phyloP scores from a whole-genome alignment of 2,329 filamentous ascomycete species.

The Apiospora aurea region DNA sequence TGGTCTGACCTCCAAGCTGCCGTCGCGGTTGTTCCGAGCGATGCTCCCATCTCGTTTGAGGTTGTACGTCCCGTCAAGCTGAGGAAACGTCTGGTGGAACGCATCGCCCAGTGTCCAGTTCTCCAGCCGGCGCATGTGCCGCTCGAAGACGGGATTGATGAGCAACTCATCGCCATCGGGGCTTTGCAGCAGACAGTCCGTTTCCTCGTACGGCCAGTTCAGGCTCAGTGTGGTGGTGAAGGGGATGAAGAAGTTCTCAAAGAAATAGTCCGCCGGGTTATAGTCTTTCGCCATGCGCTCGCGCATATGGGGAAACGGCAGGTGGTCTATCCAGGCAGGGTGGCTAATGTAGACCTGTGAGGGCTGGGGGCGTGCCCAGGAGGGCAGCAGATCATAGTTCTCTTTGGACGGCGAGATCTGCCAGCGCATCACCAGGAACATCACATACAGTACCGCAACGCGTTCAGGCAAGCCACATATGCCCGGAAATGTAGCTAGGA shows the following conservation, averaged over 20 bases:
- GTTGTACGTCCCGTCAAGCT: conserved; percentile 54
- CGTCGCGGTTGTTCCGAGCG: conserved; percentile 13
- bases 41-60: conserved; percentile 35
- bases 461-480: conserved; percentile 81
- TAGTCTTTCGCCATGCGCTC: conserved; percentile 50
- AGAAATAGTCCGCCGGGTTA: conserved; percentile 60
- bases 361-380: conserved; percentile 72
- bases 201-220: conserved; percentile 84
- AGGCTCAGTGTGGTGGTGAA: conserved; percentile 78
- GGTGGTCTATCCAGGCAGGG: conserved; percentile 81
- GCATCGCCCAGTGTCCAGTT: conserved; percentile 83
- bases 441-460: conserved; percentile 81
- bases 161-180: conserved; percentile 69
- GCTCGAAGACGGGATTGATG: conserved; percentile 88
- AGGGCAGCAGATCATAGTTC: conserved; percentile 79
- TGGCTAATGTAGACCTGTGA: conserved; percentile 73
- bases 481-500: conserved; percentile 82
- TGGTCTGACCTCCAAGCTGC: neutral
- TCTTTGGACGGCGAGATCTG: conserved; percentile 79
- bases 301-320: conserved; percentile 82
- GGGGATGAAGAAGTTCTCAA: conserved; percentile 84
- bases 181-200: conserved; percentile 70
- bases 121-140: conserved; percentile 74
- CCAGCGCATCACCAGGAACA: conserved; percentile 90
- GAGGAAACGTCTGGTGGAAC: conserved; percentile 72